phyloP scores from a whole-genome alignment of 352 stramenopile species.

The Globisporangium ultimum region DNA sequence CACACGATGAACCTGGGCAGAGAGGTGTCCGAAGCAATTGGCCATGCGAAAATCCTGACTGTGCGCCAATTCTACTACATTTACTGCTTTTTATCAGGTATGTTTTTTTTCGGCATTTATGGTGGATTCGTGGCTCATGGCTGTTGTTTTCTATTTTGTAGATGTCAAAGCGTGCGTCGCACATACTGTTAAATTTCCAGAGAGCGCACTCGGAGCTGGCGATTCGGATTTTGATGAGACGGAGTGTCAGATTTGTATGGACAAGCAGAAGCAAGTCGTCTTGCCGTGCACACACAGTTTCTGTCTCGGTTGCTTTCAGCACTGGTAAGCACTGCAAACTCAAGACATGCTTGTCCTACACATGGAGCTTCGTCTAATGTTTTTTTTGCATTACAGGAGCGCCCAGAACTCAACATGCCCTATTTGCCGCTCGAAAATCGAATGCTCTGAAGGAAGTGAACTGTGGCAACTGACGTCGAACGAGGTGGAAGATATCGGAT shows the following conservation, averaged over 20 bases:
- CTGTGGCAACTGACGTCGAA: slow-evolving; percentile 71
- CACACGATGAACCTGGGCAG: slow-evolving; percentile 19
- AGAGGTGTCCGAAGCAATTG: slow-evolving; percentile 42
- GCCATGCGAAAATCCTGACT: slow-evolving; percentile 57
- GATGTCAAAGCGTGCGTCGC: slow-evolving; percentile 64
- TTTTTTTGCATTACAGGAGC: slow-evolving; percentile 26
- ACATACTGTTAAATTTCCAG: slow-evolving; percentile 55
- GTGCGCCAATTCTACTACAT: slow-evolving; percentile 82
- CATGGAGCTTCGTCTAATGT: background rate
- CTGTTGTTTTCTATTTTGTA: slow-evolving; percentile 9
- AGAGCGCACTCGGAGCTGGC: slow-evolving; percentile 24
- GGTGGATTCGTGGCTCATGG: background rate
- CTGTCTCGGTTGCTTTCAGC: slow-evolving; percentile 73
- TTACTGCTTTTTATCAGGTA: slow-evolving; percentile 71
- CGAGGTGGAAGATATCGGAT: slow-evolving; percentile 65
- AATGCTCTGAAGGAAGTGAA: slow-evolving; percentile 75
- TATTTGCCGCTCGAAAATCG: slow-evolving; percentile 68
- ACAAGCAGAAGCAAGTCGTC: slow-evolving; percentile 79
- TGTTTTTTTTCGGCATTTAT: slow-evolving; percentile 3
- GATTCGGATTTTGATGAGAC: slow-evolving; percentile 67
- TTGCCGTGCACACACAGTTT: slow-evolving; percentile 77
- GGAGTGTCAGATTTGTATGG: slow-evolving; percentile 85
- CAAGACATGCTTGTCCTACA: background rate
- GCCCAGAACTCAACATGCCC: slow-evolving; percentile 76
- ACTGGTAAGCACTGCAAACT: slow-evolving; percentile 33